phyloP scores from a whole-genome alignment of 768 basidiomycete species.

The Leccinum fibrillosum region DNA sequence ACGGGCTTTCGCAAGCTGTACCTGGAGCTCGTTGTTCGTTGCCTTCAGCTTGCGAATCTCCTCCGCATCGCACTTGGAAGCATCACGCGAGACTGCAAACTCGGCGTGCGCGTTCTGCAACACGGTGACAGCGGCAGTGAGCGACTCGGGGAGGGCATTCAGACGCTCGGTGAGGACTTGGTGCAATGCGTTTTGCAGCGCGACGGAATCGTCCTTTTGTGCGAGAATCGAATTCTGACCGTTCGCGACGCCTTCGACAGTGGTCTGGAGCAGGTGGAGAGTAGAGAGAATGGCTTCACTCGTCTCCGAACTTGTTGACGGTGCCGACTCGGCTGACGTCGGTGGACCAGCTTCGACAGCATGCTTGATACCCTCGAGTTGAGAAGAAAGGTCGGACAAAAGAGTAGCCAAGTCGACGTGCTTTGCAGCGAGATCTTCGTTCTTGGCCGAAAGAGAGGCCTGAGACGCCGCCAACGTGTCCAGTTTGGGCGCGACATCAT shows the following conservation, averaged over 20 bases:
- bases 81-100: slow-evolving; percentile 54
- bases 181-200: slow-evolving; percentile 51
- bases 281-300: slow-evolving; percentile 31
- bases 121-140: slow-evolving; percentile 49
- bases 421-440: slow-evolving; percentile 34
- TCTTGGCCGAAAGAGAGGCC: slow-evolving; percentile 38
- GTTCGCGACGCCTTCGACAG: slow-evolving; percentile 46
- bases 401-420: slow-evolving; percentile 41
- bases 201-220: slow-evolving; percentile 47
- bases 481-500: slow-evolving; percentile 38
- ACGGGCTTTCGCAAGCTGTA: slow-evolving; percentile 73
- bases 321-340: slow-evolving; percentile 17
- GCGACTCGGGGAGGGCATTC: slow-evolving; percentile 53
- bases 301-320: slow-evolving; percentile 12
- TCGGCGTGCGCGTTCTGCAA: slow-evolving; percentile 64
- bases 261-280: slow-evolving; percentile 44
- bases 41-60: slow-evolving; percentile 56
- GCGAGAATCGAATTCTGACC: slow-evolving; percentile 48
- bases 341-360: slow-evolving; percentile 36
- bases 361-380: slow-evolving; percentile 43
- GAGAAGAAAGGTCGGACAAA: slow-evolving; percentile 47
- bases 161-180: slow-evolving; percentile 54
- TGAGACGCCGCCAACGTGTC: slow-evolving; percentile 42
- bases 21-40: slow-evolving; percentile 64
- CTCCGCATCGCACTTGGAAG: slow-evolving; percentile 60